Percentiles rank a stretch among this genome's conserved stretches.
These are phyloP conservation scores for Penicillium sp. DNA, from an alignment of 2,329 filamentous ascomycete genomes.

Conservation along the genomic window DNA sequence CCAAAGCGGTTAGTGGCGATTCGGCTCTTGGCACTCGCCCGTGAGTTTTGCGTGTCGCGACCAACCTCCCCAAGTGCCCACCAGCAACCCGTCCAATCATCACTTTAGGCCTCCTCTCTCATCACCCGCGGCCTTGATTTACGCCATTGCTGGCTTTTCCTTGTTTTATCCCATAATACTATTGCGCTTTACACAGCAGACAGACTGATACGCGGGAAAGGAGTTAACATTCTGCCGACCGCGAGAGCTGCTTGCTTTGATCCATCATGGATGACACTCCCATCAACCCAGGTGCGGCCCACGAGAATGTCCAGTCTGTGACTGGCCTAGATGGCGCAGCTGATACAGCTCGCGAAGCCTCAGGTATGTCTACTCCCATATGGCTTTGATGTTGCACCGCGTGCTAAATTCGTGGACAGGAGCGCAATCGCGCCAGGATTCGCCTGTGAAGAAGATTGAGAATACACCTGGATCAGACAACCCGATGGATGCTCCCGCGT, in stretches of 20 bases:
- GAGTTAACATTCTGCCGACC: constrained; percentile 30
- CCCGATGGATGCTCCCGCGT: constrained; percentile 66
- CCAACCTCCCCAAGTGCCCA: constrained; percentile 31
- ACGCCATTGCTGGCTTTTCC: constrained; percentile 3
- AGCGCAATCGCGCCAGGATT: constrained; percentile 35
- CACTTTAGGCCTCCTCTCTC: constrained; percentile 12
- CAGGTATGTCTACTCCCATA: constrained; percentile 29
- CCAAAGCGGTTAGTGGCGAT: constrained; percentile 17
- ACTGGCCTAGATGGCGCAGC: constrained; percentile 29
- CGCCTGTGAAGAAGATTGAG: constrained; percentile 31
- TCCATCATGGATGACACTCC: constrained; percentile 40
- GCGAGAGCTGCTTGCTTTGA: constrained; percentile 30
- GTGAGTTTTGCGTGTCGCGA: constrained; percentile 37
- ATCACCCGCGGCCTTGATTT: constrained; percentile 12
- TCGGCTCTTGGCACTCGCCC: constrained; percentile 28
- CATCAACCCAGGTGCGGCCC: constrained; percentile 24
- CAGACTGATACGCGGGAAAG: constrained; percentile 26
- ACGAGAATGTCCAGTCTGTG: constrained; percentile 28
- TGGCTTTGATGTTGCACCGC: constrained; percentile 11
- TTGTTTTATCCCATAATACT: constrained; percentile 1
- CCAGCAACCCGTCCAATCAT: constrained; percentile 25
- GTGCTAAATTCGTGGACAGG: constrained; percentile 23
- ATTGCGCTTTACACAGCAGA: constrained; percentile 14
- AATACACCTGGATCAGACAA: constrained; percentile 53
- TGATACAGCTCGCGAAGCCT: constrained; percentile 28